Base-by-base conservation (phyloP, 352 stramenopile species). In the Blastocystis hominis region DNA sequence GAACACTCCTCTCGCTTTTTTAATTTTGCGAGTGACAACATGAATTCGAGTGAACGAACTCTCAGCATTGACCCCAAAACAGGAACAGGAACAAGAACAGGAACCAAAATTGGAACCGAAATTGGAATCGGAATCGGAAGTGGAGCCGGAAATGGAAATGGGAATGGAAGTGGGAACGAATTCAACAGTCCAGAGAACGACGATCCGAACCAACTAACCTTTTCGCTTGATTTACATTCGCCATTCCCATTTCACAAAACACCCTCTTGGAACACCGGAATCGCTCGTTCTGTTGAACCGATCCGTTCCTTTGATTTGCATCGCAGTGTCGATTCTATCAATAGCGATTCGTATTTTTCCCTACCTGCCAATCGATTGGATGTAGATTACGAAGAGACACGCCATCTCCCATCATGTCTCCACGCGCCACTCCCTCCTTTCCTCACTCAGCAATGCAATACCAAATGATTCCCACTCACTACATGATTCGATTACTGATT, bases 381-480 rank as follows among this genome's bases (percentile, higher is more conserved):
- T 40, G 1, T 4, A 72, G 62, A 44, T 2, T 17, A 38, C 62
- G 62, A 1, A 20, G 40, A 20, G 64, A 84, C 34, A 68, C 72
- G 30, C 72, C 72, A 17, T 84, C 72, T 3, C 72, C 72, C 20
- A 84, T 84, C 30, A 17, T 53, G 0, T 84, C 72, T 40, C 72
- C 72, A 30, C 17, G 17, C 15, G n/a, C 36, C 36, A n/a, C 4
- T 13, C 6, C 56, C 38, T n/a, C 15, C 3, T 66, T 84, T 40
- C 72, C 72, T 50, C 47, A 66, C 20, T 84, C 72, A n/a, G 30
- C 36, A 66, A 46, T 84, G 15, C 72, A 53, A 7, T 84, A 68
- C 34, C 34, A 53, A 34, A 40, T 84, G 10, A 46, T 84, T 40
- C 72, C 72, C 15, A 53, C 20, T 9, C 13, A 46, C n/a, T 66